Conservation (phyloP, 768 basidiomycete species). For the Mycena belliarum region DNA sequence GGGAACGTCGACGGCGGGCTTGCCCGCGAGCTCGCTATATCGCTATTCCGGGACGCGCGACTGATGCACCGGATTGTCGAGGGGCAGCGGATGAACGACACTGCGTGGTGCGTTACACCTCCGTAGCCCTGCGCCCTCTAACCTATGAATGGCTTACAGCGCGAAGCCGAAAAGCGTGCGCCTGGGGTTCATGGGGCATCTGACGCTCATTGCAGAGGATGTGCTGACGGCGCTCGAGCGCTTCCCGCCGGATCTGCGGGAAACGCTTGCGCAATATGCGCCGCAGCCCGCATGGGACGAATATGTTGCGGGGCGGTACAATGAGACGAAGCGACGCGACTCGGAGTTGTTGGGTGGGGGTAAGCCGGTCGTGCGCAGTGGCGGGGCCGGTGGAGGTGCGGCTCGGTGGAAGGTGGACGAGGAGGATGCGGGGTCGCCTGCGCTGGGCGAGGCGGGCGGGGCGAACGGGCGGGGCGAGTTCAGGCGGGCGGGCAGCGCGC, state of each 20-base stretch:
- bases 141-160: slow-evolving; percentile 33
- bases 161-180: slow-evolving; percentile 76
- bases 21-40: slow-evolving; percentile 81
- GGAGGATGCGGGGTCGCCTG: slow-evolving; percentile 37
- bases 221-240: slow-evolving; percentile 87
- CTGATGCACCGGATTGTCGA: slow-evolving; percentile 87
- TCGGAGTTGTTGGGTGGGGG: slow-evolving; percentile 82
- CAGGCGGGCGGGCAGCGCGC: slow-evolving; percentile 44
- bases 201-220: slow-evolving; percentile 93
- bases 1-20: slow-evolving; percentile 80
- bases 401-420: slow-evolving; percentile 75
- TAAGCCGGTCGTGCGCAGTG: slow-evolving; percentile 57
- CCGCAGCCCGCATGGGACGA: slow-evolving; percentile 85
- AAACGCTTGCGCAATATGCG: slow-evolving; percentile 62
- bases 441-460: neutral
- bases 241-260: slow-evolving; percentile 78
- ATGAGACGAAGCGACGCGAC: slow-evolving; percentile 85
- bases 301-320: slow-evolving; percentile 83
- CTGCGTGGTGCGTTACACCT: slow-evolving; percentile 58
- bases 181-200: slow-evolving; percentile 95
- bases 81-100: slow-evolving; percentile 79
- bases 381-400: slow-evolving; percentile 32
- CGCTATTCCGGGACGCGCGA: slow-evolving; percentile 83
- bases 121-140: neutral
- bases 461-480: slow-evolving; percentile 57